phyloP scores from a whole-genome alignment of 352 stramenopile genomes.

The Lagenidium sp. region DNA sequence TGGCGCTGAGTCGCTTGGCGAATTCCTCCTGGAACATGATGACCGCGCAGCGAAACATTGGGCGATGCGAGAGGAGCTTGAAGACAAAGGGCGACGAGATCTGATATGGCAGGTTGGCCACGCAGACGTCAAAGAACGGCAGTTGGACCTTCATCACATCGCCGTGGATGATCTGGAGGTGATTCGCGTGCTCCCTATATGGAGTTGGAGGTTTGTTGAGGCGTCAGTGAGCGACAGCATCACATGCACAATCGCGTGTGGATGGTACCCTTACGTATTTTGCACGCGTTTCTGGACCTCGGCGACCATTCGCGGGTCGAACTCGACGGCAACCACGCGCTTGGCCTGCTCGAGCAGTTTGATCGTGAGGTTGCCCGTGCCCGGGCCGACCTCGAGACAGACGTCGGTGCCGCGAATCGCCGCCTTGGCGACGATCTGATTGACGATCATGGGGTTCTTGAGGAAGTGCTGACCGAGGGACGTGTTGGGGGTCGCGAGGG shows the following conservation, averaged over 20 bases:
- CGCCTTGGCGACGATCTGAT: conserved; percentile 95
- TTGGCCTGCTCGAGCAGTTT: conserved; percentile 97
- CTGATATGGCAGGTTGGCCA: conserved; percentile 99
- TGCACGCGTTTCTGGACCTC: conserved; percentile 99
- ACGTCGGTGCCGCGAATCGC: conserved; percentile 94
- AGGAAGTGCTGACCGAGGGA: conserved; percentile 98
- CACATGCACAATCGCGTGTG: too few relatives aligned
- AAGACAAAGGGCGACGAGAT: conserved; percentile 99
- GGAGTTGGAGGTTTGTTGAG: too few relatives aligned
- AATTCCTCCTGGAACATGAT: conserved; percentile 99
- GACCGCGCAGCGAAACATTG: conserved; percentile 98
- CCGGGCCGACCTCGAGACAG: conserved; percentile 95
- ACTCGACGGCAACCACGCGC: conserved; percentile 97
- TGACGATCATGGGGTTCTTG: conserved; percentile 97
- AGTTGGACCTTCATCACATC: conserved; percentile 99
- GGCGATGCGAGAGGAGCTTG: conserved; percentile 96
- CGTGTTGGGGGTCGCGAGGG: conserved; percentile 95
- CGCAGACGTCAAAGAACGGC: conserved; percentile 99
- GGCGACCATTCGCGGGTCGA: conserved; percentile 98
- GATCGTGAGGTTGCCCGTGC: conserved; percentile 99
- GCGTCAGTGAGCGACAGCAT: too few relatives aligned
- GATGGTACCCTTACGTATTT: too few relatives aligned
- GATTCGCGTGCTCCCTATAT: conserved; percentile 81
- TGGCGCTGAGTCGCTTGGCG: conserved; percentile 96
- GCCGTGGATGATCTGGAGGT: conserved; percentile 98